Conservation (phyloP, 768 basidiomycete genomes). For the Lepiota venenata region DNA sequence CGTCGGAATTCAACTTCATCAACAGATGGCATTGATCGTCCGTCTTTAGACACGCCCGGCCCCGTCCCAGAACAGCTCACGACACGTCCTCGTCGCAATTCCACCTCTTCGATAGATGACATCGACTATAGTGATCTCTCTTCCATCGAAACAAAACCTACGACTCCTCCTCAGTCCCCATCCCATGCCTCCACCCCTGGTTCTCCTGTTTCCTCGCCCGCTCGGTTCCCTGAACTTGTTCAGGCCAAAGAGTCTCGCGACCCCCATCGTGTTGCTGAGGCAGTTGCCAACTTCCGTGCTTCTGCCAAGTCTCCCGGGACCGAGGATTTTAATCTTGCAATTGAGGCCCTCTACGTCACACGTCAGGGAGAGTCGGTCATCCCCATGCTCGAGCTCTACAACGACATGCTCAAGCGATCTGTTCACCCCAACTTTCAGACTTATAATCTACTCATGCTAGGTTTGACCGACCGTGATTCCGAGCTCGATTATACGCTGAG, state of each 20-base stretch:
- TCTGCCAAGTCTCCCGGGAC: conserved; percentile 31
- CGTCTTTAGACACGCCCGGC: not conserved
- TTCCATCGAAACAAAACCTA: not conserved
- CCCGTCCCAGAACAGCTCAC: conserved; percentile 10
- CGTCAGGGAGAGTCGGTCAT: conserved; percentile 55
- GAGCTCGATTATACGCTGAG: conserved; percentile 52
- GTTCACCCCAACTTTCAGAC: conserved; percentile 62
- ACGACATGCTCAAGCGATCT: conserved; percentile 60
- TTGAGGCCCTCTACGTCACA: conserved; percentile 47
- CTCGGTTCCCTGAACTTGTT: conserved; percentile 4
- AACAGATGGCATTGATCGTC: not conserved
- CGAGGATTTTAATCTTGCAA: conserved; percentile 59
- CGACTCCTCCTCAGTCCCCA: conserved; percentile 1
- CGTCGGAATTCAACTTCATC: conserved; percentile 5
- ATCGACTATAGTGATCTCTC: not conserved
- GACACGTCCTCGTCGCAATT: conserved; percentile 4
- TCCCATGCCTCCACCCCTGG: conserved; percentile 1
- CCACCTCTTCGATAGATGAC: not conserved
- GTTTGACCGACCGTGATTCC: conserved; percentile 62
- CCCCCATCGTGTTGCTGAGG: conserved; percentile 25
- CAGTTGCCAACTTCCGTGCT: conserved; percentile 31
- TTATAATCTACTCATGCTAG: conserved; percentile 57
- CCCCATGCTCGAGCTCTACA: conserved; percentile 63
- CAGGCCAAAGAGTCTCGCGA: conserved; percentile 14
- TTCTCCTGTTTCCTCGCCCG: not conserved